Evolutionary conservation across 2,329 filamentous ascomycete genomes (phyloP).

Genomic region (Tolypocladium amazonense): DNA sequence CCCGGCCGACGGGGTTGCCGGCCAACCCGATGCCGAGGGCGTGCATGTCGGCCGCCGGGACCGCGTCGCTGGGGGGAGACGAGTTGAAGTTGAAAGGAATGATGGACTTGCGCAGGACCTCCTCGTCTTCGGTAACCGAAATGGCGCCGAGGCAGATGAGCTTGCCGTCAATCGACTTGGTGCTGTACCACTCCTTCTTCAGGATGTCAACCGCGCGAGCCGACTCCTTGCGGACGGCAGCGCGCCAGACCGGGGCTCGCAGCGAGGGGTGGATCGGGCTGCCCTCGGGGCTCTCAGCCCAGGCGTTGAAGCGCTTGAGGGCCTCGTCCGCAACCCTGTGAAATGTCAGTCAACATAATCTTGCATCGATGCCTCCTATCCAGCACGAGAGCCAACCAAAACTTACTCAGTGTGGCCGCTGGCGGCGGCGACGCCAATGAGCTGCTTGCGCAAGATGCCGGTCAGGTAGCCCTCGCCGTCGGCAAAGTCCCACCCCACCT

Average conservation of each 20-base stretch:
- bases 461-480: constrained; percentile 71
- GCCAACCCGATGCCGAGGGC: constrained; percentile 64
- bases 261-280: constrained; percentile 71
- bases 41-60: constrained; percentile 81
- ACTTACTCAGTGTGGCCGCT: constrained; percentile 66
- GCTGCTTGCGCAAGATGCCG: constrained; percentile 69
- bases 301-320: constrained; percentile 69
- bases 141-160: constrained; percentile 73
- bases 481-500: constrained; percentile 79
- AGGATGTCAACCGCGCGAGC: constrained; percentile 60
- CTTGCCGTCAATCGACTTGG: constrained; percentile 81
- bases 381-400: not conserved
- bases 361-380: not conserved
- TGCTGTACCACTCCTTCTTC: constrained; percentile 75
- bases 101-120: constrained; percentile 55
- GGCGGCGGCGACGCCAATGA: constrained; percentile 65
- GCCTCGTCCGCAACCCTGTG: constrained; percentile 60
- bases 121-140: constrained; percentile 58
- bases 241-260: constrained; percentile 68
- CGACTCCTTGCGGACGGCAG: constrained; percentile 61
- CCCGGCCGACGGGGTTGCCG: constrained; percentile 61
- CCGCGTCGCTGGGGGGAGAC: constrained; percentile 46
- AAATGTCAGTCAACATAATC: constrained; percentile 11
- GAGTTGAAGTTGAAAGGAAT: constrained; percentile 71
- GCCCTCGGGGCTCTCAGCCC: constrained; percentile 56